Evolutionary conservation across 345 rosid genomes (phyloP).

Genomic region (Euphorbia peplus): DNA sequence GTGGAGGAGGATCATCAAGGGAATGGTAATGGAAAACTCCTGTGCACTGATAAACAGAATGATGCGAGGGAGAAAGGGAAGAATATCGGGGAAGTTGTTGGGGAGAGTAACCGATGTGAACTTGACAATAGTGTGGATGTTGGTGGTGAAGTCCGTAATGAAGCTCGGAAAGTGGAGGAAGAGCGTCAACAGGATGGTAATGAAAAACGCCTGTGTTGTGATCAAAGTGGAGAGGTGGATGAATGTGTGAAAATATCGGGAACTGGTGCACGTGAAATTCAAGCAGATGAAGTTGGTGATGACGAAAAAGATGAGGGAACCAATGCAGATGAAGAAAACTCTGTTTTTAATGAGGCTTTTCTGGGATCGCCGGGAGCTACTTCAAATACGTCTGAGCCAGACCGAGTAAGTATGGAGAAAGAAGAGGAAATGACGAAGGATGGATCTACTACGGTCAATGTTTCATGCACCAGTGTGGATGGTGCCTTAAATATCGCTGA

Average conservation of each 20-base stretch:
- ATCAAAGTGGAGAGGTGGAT: neutral
- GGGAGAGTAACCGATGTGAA: neutral
- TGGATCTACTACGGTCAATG: slow-evolving; percentile 6
- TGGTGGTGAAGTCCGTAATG: neutral
- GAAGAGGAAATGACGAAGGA: slow-evolving; percentile 9
- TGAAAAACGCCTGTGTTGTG: neutral
- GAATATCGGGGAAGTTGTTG: neutral
- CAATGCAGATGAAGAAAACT: slow-evolving; percentile 12
- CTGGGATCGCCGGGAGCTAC: slow-evolving; percentile 1
- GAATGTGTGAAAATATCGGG: slow-evolving; percentile 2
- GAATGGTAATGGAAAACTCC: neutral
- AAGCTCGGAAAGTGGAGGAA: neutral
- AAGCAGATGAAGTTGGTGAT: slow-evolving; percentile 14
- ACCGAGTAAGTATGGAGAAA: slow-evolving; percentile 7
- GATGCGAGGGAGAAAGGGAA: neutral
- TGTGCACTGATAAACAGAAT: slow-evolving; percentile 2
- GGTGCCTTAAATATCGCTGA: slow-evolving; percentile 4
- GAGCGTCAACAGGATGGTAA: neutral
- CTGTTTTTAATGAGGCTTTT: neutral
- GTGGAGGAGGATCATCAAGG: neutral
- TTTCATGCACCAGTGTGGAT: neutral
- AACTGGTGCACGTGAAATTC: neutral
- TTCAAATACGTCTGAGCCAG: neutral
- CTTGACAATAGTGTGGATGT: neutral
- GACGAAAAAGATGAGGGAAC: slow-evolving; percentile 5